phyloP scores from a whole-genome alignment of 352 stramenopile species.

The Pythium dissimile region DNA sequence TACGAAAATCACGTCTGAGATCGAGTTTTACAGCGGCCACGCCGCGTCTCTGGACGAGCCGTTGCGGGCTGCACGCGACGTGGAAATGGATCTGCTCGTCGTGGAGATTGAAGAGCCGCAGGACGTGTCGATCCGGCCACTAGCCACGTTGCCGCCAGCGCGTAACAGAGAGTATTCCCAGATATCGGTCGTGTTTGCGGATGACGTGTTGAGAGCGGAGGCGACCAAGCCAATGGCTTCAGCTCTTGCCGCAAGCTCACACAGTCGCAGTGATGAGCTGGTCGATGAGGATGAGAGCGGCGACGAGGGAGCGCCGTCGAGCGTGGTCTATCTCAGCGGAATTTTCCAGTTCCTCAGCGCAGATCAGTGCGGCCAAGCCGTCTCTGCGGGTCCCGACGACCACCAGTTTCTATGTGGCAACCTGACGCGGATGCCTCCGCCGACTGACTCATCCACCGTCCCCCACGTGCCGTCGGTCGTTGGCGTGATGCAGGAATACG shows the following conservation, averaged over 20 bases:
- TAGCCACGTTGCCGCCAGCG: not conserved
- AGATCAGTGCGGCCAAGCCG: not conserved
- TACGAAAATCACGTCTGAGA: conserved; percentile 1
- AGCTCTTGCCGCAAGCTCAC: too few species aligned
- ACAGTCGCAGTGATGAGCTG: too few species aligned
- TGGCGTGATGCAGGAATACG: not conserved
- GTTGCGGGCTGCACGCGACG: not conserved
- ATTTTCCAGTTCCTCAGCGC: not conserved
- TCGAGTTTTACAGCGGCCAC: conserved; percentile 19
- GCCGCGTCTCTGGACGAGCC: not conserved
- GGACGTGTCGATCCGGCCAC: not conserved
- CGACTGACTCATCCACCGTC: not conserved
- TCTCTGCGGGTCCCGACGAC: not conserved
- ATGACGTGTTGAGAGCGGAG: too few species aligned
- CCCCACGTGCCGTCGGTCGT: not conserved
- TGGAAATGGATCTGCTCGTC: conserved; percentile 15
- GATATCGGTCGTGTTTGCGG: not conserved
- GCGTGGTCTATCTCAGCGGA: not conserved
- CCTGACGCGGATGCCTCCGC: not conserved
- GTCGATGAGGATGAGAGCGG: too few species aligned
- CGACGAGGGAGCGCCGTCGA: too few species aligned
- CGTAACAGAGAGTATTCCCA: not conserved
- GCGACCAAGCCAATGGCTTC: too few species aligned
- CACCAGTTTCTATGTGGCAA: conserved; percentile 3
- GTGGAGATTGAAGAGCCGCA: conserved; percentile 5